Conservation (phyloP, 2,329 filamentous ascomycete genomes). For the Phialemoniopsis sp. region DNA sequence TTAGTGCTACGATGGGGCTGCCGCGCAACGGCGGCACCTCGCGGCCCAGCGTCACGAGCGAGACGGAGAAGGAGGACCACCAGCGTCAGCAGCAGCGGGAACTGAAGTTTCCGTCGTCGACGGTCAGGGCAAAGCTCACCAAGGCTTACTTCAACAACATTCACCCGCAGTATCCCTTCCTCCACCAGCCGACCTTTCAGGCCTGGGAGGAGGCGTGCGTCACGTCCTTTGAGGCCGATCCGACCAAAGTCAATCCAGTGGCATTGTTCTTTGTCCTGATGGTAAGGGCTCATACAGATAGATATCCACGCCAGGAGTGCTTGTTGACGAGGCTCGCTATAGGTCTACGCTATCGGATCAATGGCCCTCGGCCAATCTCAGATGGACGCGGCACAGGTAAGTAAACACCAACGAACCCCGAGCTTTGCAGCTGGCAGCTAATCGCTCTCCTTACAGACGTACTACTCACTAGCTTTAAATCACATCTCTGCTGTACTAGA, state of each 20-base stretch:
- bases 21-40: conserved; percentile 5
- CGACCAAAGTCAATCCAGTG: neutral
- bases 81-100: conserved; percentile 1
- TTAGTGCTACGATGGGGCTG: conserved; percentile 16
- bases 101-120: conserved; percentile 9
- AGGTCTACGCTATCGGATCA: conserved; percentile 13
- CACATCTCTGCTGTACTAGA: conserved; percentile 12
- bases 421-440: no score
- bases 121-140: conserved; percentile 11
- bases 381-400: conserved; percentile 4
- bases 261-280: conserved; percentile 14
- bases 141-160: conserved; percentile 25
- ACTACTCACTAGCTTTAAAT: conserved; percentile 1
- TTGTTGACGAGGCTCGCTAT: no score
- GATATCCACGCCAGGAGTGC: no score
- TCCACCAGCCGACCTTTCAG: conserved; percentile 22
- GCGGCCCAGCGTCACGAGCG: conserved; percentile 3
- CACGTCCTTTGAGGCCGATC: conserved; percentile 4
- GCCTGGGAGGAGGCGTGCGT: conserved; percentile 17
- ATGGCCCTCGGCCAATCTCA: conserved; percentile 3
- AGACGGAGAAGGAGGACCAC: neutral
- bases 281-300: conserved; percentile 5
- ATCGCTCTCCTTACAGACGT: neutral
- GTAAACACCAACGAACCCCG: conserved; percentile 2
- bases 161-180: conserved; percentile 25